Base-by-base conservation (phyloP, 2,329 filamentous ascomycete genomes). In the Epichloe aotearoae region DNA sequence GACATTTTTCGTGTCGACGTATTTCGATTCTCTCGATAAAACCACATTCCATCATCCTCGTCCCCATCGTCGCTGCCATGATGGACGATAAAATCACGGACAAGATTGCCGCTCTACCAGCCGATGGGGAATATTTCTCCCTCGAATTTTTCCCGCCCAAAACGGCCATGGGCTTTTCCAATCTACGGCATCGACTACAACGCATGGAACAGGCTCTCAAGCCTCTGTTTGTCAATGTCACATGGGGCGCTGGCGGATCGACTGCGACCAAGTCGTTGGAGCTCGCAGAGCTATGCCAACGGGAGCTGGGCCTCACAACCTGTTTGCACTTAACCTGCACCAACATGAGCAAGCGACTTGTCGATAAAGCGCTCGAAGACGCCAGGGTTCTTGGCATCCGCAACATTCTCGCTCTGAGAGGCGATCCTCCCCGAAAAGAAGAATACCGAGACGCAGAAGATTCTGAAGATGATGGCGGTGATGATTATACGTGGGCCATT, bases 121-220 rank as follows among this genome's bases (percentile, higher is more conserved):
- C 84, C 56, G 81, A 87, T 68, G 79, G 80, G 57, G 82, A 79
- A 65, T 97, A 93, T 74, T 95, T 95, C 71, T 97, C 93, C 46
- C 84, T 97, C 69, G 93, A 98, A 72, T 98, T 98, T 80, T 98
- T 98, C 73, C 93, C 93, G 58, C 93, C 93, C 56, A 98, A 97
- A 74, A 98, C 93, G 45, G 77, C 84, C 54, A 95, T 95, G 83
- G 93, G 93, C 57, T 94, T 93, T 62, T 84, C 88, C 55, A 98
- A 98, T 67, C 81, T 98, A 50, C 86, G 91, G 64, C 86, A 87
- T 57, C 89, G 93, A 64, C 81, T 98, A 53, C 86, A 94, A 66
- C 88, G 93, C 65, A 97, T 98, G 93, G 83, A 93, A 47, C 82
- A 88, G 56, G 90, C 88, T 14, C 76, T 98, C 52, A 84, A 87